Percentiles rank a stretch among this genome's conserved stretches.
Conservation (phyloP, 495 filamentous ascomycete genomes). For the Platismatia glauca region DNA sequence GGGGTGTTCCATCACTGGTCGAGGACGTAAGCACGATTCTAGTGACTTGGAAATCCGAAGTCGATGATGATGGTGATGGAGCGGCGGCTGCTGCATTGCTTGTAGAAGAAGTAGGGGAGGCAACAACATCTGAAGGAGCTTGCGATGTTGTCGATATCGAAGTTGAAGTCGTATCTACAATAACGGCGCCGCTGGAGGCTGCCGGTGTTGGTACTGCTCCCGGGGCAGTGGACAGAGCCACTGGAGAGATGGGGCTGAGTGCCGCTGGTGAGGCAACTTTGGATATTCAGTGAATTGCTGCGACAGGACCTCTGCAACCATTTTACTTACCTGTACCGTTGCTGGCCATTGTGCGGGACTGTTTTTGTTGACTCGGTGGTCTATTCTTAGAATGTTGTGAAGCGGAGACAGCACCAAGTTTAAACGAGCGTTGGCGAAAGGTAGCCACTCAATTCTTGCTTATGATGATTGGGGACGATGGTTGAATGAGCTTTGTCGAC, state of each 20-base stretch:
- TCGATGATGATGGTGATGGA: conserved; percentile 26
- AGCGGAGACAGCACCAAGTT: conserved; percentile 2
- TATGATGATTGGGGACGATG: background rate
- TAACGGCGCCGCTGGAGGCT: background rate
- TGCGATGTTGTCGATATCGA: background rate
- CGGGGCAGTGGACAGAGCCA: background rate
- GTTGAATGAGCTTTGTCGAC: conserved; percentile 2
- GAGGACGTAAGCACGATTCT: conserved; percentile 23
- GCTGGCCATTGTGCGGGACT: background rate
- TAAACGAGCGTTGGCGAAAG: background rate
- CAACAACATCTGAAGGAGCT: conserved; percentile 2
- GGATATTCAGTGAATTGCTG: background rate
- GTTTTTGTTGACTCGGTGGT: background rate
- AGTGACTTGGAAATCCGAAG: conserved; percentile 25
- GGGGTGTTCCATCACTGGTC: conserved; percentile 14
- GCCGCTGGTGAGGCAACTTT: background rate
- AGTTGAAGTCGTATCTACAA: background rate
- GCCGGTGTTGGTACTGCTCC: background rate
- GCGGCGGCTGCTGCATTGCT: conserved; percentile 14
- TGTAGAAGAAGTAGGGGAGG: background rate
- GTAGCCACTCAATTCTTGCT: conserved; percentile 17
- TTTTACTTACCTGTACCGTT: background rate
- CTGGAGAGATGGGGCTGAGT: background rate
- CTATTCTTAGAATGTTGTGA: background rate
- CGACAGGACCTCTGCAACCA: background rate